Conservation (phyloP, 257 asterid species). For the Prunella vulgaris region DNA sequence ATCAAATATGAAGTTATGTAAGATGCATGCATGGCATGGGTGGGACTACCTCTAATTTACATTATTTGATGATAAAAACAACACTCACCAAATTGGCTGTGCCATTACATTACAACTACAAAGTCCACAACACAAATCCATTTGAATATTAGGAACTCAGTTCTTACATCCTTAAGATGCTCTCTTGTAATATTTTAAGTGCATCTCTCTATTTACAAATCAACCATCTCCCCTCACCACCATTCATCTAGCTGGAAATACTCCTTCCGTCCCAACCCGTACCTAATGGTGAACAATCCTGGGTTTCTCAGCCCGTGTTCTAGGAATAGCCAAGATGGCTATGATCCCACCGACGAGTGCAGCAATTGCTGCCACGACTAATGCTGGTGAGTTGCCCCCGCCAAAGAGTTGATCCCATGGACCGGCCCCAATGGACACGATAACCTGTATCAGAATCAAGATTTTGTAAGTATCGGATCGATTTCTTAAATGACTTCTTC, state of each 20-base stretch:
- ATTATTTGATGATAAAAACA: background rate
- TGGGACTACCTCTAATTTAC: background rate
- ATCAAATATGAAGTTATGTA: no score
- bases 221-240: no score
- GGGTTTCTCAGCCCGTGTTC: conserved; percentile 61
- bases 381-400: conserved; percentile 82
- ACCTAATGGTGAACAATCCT: conserved; percentile 36
- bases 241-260: no score
- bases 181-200: background rate
- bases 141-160: background rate
- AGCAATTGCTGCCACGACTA: conserved; percentile 58
- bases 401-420: conserved; percentile 75
- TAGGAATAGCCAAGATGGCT: conserved; percentile 82
- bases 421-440: conserved; percentile 80
- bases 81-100: background rate
- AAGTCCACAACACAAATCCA: background rate
- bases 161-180: background rate
- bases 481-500: no score
- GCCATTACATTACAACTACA: background rate
- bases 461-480: background rate
- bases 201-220: background rate
- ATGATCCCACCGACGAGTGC: conserved; percentile 59
- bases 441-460: conserved; percentile 40
- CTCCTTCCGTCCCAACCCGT: background rate
- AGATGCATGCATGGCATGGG: no score